Conservation (phyloP, 768 basidiomycete species). For the Suillus sp. region DNA sequence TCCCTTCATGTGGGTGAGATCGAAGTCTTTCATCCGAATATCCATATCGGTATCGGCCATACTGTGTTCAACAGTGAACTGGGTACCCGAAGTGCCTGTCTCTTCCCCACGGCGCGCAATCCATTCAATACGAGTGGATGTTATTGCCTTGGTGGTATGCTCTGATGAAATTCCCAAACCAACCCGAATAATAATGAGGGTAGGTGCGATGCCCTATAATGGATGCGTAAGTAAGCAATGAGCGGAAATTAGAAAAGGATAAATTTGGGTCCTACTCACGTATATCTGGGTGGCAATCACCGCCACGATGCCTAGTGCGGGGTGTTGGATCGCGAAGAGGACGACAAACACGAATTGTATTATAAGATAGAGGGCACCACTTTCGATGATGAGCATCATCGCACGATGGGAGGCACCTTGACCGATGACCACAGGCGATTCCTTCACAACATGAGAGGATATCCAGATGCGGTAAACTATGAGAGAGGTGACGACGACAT, state of each 20-base stretch:
- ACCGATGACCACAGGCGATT: constrained; percentile 17
- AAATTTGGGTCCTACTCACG: constrained; percentile 26
- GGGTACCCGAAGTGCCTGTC: constrained; percentile 20
- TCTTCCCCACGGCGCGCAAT: constrained; percentile 16
- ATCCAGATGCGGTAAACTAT: constrained; percentile 44
- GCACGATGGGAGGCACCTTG: constrained; percentile 27
- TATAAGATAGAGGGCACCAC: constrained; percentile 42
- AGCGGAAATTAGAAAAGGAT: neutral
- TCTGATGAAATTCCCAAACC: constrained; percentile 34
- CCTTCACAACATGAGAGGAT: constrained; percentile 19
- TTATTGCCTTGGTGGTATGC: constrained; percentile 15
- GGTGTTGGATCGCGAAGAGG: constrained; percentile 35
- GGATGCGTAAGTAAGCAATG: neutral
- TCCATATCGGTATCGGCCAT: constrained; percentile 25
- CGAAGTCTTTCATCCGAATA: constrained; percentile 7
- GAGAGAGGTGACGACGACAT: constrained; percentile 43
- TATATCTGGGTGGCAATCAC: constrained; percentile 43
- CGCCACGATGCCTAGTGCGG: constrained; percentile 40
- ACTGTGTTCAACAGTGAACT: constrained; percentile 22
- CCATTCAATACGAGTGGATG: constrained; percentile 31
- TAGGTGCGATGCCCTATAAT: constrained; percentile 36
- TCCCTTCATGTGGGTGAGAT: constrained; percentile 1
- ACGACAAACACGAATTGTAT: constrained; percentile 44
- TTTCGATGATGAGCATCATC: constrained; percentile 41
- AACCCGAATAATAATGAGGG: constrained; percentile 39